Conservation (phyloP, 345 rosid species). For the Lepidium africanum region DNA sequence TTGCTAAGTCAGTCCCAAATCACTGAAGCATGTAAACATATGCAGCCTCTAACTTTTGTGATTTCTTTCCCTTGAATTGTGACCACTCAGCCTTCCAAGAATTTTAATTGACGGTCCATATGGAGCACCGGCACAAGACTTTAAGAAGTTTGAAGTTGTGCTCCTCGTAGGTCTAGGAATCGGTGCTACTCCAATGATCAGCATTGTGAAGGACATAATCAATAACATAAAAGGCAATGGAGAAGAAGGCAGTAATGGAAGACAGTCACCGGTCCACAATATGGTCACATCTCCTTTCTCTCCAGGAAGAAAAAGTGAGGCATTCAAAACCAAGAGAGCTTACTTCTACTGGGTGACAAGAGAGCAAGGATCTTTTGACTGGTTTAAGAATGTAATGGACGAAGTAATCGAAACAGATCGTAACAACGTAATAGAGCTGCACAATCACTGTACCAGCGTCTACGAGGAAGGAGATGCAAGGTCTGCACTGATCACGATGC, state of each 20-base stretch:
- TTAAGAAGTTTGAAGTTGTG: conserved; percentile 62
- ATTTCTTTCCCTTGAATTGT: not conserved
- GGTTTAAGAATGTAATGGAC: conserved; percentile 83
- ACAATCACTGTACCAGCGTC: conserved; percentile 77
- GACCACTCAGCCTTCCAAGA: conserved; percentile 50
- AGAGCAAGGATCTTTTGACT: conserved; percentile 84
- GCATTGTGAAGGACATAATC: conserved; percentile 71
- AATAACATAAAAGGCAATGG: conserved; percentile 41
- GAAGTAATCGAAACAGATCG: conserved; percentile 59
- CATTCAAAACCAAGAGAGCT: conserved; percentile 63
- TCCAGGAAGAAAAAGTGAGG: conserved; percentile 26
- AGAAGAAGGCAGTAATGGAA: conserved; percentile 30
- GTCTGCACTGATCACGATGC: conserved; percentile 73
- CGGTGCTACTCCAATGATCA: conserved; percentile 90
- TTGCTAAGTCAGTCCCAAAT: not conserved
- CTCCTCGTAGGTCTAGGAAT: conserved; percentile 74
- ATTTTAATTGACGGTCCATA: conserved; percentile 78
- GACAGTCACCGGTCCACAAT: conserved; percentile 28
- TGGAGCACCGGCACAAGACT: conserved; percentile 89
- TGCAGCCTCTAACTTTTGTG: not conserved
- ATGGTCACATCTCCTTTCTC: conserved; percentile 31
- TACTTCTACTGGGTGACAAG: conserved; percentile 86
- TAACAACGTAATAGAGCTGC: conserved; percentile 64
- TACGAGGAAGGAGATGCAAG: conserved; percentile 87
- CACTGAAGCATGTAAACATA: not conserved